phyloP scores from a whole-genome alignment of 2,329 filamentous ascomycete species.

The Botrytis elliptica region DNA sequence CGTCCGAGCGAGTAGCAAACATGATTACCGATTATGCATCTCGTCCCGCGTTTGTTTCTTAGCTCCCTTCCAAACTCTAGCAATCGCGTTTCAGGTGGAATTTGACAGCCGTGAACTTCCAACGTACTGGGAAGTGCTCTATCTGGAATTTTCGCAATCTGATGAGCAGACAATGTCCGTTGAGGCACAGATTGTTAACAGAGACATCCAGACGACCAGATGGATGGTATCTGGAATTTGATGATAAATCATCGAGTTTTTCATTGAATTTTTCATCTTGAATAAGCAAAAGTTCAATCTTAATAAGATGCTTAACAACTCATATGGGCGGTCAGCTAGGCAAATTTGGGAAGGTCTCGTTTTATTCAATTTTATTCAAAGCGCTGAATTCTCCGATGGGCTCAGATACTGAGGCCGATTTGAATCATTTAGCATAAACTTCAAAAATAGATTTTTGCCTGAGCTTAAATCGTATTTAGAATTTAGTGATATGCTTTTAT shows the following conservation, averaged over 20 bases:
- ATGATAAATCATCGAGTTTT: background rate
- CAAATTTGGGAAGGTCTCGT: background rate
- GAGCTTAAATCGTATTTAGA: no score
- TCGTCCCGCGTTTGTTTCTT: background rate
- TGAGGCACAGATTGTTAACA: background rate
- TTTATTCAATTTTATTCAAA: background rate
- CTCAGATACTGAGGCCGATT: no score
- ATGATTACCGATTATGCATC: background rate
- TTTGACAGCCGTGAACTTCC: background rate
- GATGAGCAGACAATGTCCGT: background rate
- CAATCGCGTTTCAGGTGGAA: constrained; percentile 1
- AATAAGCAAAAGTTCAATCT: background rate
- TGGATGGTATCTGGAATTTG: background rate
- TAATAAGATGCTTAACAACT: background rate
- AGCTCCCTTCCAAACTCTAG: background rate
- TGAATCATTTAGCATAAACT: no score
- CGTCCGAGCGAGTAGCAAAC: background rate
- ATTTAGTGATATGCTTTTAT: no score
- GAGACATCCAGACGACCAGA: background rate
- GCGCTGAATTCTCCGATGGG: background rate
- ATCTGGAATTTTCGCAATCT: background rate
- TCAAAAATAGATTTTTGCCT: no score
- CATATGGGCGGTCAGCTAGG: background rate
- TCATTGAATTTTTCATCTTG: background rate
- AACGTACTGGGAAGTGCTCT: background rate